Percentiles rank a stretch among this genome's conserved stretches.
These are phyloP conservation scores for Nigrograna mackinnonii DNA, from an alignment of 2,329 filamentous ascomycete species.

Conservation along the genomic window DNA sequence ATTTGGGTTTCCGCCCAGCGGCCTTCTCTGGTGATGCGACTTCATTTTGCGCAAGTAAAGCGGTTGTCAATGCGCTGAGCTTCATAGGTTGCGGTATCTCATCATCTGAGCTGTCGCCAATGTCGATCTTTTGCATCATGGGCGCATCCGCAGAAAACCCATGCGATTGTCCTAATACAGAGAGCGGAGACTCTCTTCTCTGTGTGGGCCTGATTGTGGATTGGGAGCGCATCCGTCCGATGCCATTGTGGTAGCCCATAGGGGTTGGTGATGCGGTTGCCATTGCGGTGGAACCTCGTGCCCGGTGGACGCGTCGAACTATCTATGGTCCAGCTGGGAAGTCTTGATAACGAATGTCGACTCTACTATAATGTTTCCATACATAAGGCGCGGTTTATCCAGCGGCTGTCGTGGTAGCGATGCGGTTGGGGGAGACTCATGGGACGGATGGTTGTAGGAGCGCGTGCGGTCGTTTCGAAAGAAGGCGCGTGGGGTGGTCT, in stretches of 20 bases:
- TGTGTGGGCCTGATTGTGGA: slow-evolving; percentile 32
- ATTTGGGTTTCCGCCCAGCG: slow-evolving; percentile 33
- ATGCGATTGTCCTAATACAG: slow-evolving; percentile 46
- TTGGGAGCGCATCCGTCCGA: slow-evolving; percentile 39
- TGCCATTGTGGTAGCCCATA: slow-evolving; percentile 37
- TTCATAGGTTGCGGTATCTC: slow-evolving; percentile 87
- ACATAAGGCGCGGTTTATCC: slow-evolving; percentile 36
- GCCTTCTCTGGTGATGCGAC: slow-evolving; percentile 41
- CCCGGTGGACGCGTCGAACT: slow-evolving; percentile 19
- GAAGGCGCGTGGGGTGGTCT: slow-evolving; percentile 22
- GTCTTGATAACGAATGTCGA: slow-evolving; percentile 42
- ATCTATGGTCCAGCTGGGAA: slow-evolving; percentile 16
- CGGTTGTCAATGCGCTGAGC: slow-evolving; percentile 89
- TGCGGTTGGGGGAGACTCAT: slow-evolving; percentile 28
- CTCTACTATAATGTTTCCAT: slow-evolving; percentile 42
- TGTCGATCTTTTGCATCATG: slow-evolving; percentile 53
- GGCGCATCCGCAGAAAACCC: slow-evolving; percentile 50
- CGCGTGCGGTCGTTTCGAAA: slow-evolving; percentile 19
- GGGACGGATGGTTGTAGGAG: slow-evolving; percentile 20
- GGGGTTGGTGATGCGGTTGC: slow-evolving; percentile 45
- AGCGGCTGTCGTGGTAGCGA: slow-evolving; percentile 39
- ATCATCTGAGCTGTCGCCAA: slow-evolving; percentile 90
- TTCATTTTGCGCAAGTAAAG: slow-evolving; percentile 64
- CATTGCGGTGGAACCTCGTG: slow-evolving; percentile 29
- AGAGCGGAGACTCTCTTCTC: slow-evolving; percentile 51